Evolutionary conservation across 1,139 yeast genomes (phyloP), one percentile per base, ranked within the genome.

Genomic region (Blastobotrys aristatus): DNA sequence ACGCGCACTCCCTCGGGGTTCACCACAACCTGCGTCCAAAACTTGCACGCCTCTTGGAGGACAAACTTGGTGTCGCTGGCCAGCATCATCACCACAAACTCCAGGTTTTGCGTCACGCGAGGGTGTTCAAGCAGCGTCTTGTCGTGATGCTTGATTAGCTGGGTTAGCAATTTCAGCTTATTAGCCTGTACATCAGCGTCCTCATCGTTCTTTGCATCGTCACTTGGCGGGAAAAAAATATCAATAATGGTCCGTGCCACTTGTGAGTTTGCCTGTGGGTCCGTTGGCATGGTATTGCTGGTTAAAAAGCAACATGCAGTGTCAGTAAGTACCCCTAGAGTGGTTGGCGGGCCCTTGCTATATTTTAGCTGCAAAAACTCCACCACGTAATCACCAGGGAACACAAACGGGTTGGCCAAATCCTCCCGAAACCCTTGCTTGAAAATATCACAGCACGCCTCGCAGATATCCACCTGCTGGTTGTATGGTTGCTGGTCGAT

Each of bases 341-440:
- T 50, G 0, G 41, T 48, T 2, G 53, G 38, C 2, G 64, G 62
- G 1, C 64, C 63, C 21, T 49, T 46, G 14, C 47, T 48, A 41
- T 71, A 61, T 51, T 79, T 77, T 4, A 69, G 57, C 1, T 62
- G 54, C n/a, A 80, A 61, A 51, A 73, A 82, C 8, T 72, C 65
- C 21, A 79, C 54, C 4, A 81, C 73, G 0, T 70, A 60, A 0
- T 66, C 66, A 2, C 69, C 53, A 0, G 68, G 66, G 53, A 83
- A 76, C 18, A 69, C 84, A 13, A 77, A 78, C 14, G 70, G 85
- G 35, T 92, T 94, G 34, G 77, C 82, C 49, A 75, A 75, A 34
- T 71, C 82, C 50, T 84, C 88, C 55, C 96, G 83, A 64, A 88
- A 86, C 58, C 80, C 83, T 57, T 71, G 61, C 56, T 78, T 81